Conservation (phyloP, 345 rosid species). For the Draba incana region DNA sequence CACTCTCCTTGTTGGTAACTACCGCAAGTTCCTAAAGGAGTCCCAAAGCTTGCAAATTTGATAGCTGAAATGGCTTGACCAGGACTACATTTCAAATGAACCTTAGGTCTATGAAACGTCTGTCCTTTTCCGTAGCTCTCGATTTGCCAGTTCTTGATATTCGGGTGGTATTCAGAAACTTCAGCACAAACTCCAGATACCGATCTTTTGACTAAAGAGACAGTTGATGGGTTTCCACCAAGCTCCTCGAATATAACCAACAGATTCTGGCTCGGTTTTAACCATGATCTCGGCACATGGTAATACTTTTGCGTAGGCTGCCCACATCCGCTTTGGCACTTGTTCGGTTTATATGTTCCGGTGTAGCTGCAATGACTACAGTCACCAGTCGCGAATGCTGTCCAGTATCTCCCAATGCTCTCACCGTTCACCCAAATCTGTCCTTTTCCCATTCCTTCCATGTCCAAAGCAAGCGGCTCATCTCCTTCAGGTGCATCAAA, state of each 20-base stretch:
- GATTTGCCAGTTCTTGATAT: conserved; percentile 94
- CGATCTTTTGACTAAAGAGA: conserved; percentile 84
- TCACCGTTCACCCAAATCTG: conserved; percentile 96
- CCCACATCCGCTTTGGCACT: conserved; percentile 89
- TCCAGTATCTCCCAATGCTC: conserved; percentile 97
- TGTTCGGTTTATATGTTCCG: conserved; percentile 77
- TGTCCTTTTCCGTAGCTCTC: conserved; percentile 96
- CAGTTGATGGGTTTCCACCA: conserved; percentile 82
- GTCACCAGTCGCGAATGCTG: conserved; percentile 77
- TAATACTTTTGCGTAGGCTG: conserved; percentile 95
- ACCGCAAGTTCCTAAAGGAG: conserved; percentile 97
- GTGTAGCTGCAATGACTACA: conserved; percentile 82
- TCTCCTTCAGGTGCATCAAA: conserved; percentile 93
- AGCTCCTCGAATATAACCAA: conserved; percentile 94
- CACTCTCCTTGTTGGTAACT: conserved; percentile 93
- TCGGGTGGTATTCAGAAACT: conserved; percentile 86
- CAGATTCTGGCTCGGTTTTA: conserved; percentile 84
- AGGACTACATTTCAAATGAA: conserved; percentile 75
- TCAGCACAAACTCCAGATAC: conserved; percentile 84
- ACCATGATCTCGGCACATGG: conserved; percentile 91
- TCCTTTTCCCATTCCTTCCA: conserved; percentile 98
- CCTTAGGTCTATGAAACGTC: conserved; percentile 81
- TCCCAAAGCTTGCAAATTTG: conserved; percentile 96
- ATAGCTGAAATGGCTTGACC: conserved; percentile 86
- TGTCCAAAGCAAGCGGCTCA: conserved; percentile 93